Evolutionary conservation across 2,329 filamentous ascomycete genomes (phyloP).

Genomic region (Colletotrichum echinochloae): DNA sequence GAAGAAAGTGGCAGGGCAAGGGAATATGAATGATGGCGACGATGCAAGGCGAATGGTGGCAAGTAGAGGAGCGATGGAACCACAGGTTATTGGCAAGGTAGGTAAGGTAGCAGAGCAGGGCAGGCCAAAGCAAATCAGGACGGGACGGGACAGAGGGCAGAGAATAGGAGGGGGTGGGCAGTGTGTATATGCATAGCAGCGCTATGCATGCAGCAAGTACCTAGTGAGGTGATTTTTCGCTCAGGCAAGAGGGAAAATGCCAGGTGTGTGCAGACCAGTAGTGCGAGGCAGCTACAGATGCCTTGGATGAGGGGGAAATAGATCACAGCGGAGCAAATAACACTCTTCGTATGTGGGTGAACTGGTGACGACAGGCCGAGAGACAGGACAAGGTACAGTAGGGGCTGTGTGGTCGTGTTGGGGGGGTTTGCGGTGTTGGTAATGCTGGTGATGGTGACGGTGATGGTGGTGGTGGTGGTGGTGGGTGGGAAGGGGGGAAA

Average conservation of each 20-base stretch:
- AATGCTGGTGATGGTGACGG: constrained; percentile 6
- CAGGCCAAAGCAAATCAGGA: constrained; percentile 34
- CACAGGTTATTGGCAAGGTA: constrained; percentile 18
- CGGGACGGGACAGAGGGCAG: constrained; percentile 39
- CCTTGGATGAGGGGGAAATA: background rate
- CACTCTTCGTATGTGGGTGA: constrained; percentile 23
- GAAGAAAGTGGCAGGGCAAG: constrained; percentile 38
- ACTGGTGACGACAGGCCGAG: constrained; percentile 37
- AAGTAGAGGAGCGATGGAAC: constrained; percentile 34
- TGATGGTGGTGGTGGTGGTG: constrained; percentile 23
- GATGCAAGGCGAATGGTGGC: constrained; percentile 40
- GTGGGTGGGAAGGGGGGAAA: constrained; percentile 33
- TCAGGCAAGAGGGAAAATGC: constrained; percentile 42
- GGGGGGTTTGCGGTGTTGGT: constrained; percentile 20
- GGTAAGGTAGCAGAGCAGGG: constrained; percentile 24
- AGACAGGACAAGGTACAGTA: constrained; percentile 25
- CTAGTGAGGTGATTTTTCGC: constrained; percentile 40
- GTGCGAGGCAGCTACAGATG: constrained; percentile 34
- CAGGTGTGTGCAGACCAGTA: constrained; percentile 45
- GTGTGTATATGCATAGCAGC: constrained; percentile 39
- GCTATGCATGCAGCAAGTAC: constrained; percentile 38
- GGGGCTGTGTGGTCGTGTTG: constrained; percentile 14
- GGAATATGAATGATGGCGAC: constrained; percentile 42
- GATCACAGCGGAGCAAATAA: constrained; percentile 25
- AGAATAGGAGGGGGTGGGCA: constrained; percentile 34